Percentiles rank a stretch among this genome's conserved stretches.
phyloP scores from a whole-genome alignment of 108 stramenopile species.

The Cyclotella baltica region DNA sequence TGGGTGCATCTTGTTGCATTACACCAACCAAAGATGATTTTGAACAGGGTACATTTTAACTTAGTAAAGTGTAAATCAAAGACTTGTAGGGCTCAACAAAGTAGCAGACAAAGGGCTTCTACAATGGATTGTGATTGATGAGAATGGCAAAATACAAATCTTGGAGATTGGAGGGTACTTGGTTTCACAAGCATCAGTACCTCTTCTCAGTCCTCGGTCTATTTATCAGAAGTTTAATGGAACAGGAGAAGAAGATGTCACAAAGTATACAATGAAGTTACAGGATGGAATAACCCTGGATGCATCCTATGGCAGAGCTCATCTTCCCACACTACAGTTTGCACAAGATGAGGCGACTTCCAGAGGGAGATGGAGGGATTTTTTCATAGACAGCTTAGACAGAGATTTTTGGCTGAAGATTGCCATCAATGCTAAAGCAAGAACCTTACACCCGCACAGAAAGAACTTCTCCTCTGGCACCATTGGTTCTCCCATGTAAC shows the following conservation, averaged over 20 bases:
- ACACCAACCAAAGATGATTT: neutral
- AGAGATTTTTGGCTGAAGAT: neutral
- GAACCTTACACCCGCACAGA: neutral
- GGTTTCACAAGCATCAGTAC: no score
- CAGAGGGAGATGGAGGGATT: no score
- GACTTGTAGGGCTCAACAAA: neutral
- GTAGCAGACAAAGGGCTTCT: neutral
- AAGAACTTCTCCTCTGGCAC: conserved; percentile 24
- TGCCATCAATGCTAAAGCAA: neutral
- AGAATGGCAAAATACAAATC: no score
- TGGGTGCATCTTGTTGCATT: neutral
- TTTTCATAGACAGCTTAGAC: neutral
- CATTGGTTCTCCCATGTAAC: conserved; percentile 5
- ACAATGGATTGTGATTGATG: neutral
- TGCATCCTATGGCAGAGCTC: no score
- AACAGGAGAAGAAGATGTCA: no score
- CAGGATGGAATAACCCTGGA: no score
- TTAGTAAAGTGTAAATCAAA: neutral
- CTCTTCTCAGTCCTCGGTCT: no score
- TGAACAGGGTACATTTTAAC: neutral
- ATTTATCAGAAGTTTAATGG: no score
- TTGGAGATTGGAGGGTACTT: neutral
- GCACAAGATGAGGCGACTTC: no score
- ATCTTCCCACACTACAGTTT: no score
- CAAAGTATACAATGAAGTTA: no score